phyloP scores from a whole-genome alignment of 345 rosid genomes.

The Eucalyptus urophylla region DNA sequence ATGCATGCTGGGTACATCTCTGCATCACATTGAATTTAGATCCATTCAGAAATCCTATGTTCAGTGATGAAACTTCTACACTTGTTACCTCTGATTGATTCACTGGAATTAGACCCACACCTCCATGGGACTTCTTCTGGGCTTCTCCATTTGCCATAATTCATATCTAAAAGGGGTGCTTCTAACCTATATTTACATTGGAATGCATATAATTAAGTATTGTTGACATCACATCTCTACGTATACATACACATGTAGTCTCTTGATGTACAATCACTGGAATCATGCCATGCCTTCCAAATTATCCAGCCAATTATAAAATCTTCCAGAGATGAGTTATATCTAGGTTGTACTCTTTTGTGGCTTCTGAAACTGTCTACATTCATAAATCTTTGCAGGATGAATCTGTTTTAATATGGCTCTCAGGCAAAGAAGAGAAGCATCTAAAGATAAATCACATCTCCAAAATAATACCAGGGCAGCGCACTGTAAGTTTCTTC shows the following conservation, averaged over 20 bases:
- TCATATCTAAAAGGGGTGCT: background rate
- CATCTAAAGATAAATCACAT: conserved; percentile 58
- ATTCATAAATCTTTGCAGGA: conserved; percentile 25
- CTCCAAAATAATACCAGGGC: conserved; percentile 66
- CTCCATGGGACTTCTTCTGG: background rate
- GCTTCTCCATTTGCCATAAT: background rate
- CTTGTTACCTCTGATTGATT: background rate
- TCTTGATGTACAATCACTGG: background rate
- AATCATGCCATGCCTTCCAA: background rate
- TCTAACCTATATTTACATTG: background rate
- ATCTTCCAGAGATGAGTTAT: background rate
- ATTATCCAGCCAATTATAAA: background rate
- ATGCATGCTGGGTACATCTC: background rate
- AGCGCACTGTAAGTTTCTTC: conserved; percentile 56
- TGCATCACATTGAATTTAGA: background rate
- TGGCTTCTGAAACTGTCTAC: background rate
- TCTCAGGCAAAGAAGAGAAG: conserved; percentile 70
- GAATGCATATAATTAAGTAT: background rate
- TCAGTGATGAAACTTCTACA: background rate
- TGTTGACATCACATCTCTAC: background rate
- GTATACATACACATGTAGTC: background rate
- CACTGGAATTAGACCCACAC: background rate
- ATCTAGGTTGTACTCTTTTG: background rate
- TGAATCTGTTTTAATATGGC: conserved; percentile 67
- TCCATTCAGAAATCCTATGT: background rate